phyloP scores from a whole-genome alignment of 2,329 filamentous ascomycete genomes.

The Stachybotrys elegans region DNA sequence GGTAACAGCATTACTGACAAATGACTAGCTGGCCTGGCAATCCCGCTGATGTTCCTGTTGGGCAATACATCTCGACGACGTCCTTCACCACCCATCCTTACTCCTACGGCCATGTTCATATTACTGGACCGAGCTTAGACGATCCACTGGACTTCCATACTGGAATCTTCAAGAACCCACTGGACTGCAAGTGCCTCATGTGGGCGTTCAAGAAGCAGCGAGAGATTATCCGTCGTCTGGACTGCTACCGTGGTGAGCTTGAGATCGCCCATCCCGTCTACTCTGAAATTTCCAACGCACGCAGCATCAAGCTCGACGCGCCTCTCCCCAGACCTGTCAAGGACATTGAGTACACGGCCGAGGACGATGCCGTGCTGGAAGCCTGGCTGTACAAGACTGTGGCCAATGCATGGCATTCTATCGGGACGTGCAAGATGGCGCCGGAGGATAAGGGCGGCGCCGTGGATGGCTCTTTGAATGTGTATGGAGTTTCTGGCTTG shows the following conservation, averaged over 20 bases:
- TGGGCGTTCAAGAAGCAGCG: slow-evolving; percentile 60
- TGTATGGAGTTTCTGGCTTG: slow-evolving; percentile 33
- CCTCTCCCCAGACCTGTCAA: slow-evolving; percentile 15
- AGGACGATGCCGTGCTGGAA: slow-evolving; percentile 42
- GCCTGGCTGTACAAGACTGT: slow-evolving; percentile 31
- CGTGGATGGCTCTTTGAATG: slow-evolving; percentile 32
- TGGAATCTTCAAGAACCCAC: slow-evolving; percentile 46
- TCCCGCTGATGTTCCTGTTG: slow-evolving; percentile 22
- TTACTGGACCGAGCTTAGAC: slow-evolving; percentile 35
- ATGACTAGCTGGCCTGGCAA: slow-evolving; percentile 34
- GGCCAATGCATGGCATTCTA: slow-evolving; percentile 34
- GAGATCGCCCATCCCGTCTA: slow-evolving; percentile 35
- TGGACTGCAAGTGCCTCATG: slow-evolving; percentile 52
- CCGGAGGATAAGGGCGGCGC: slow-evolving; percentile 30
- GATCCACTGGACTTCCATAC: slow-evolving; percentile 41
- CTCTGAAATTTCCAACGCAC: slow-evolving; percentile 28
- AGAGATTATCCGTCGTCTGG: slow-evolving; percentile 51
- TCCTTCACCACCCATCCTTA: not conserved
- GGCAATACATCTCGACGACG: slow-evolving; percentile 29
- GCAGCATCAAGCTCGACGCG: slow-evolving; percentile 17
- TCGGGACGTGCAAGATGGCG: slow-evolving; percentile 38
- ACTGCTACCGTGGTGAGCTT: slow-evolving; percentile 42
- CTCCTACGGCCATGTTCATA: slow-evolving; percentile 35
- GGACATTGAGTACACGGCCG: slow-evolving; percentile 39
- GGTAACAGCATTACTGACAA: not conserved